phyloP scores from a whole-genome alignment of 495 filamentous ascomycete genomes.

The Margaritispora aquatica region DNA sequence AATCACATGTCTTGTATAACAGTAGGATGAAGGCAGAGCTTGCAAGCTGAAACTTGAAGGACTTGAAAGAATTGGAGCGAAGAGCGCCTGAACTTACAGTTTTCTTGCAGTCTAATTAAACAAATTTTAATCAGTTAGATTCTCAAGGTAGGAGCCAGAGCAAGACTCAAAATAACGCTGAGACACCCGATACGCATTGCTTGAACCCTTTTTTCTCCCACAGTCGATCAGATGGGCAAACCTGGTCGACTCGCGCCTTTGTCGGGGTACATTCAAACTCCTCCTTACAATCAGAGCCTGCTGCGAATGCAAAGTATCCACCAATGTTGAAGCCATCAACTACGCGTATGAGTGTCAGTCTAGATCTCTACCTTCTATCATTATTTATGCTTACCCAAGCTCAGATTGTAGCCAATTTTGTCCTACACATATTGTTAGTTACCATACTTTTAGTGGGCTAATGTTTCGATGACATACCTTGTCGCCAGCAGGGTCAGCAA shows the following conservation, averaged over 20 bases:
- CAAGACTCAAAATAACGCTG: too few relatives aligned
- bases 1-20: too few relatives aligned
- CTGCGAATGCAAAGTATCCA: not conserved
- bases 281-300: not conserved
- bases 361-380: not conserved
- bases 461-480: not conserved
- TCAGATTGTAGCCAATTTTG: not conserved
- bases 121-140: too few relatives aligned
- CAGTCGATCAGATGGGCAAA: not conserved
- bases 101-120: not conserved
- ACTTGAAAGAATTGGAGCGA: too few relatives aligned
- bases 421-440: not conserved
- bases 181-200: too few relatives aligned
- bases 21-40: too few relatives aligned
- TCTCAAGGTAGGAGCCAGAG: too few relatives aligned
- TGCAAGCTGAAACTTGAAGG: too few relatives aligned
- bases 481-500: not conserved
- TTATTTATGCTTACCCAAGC: not conserved
- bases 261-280: not conserved
- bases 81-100: too few relatives aligned
- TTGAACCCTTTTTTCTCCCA: not conserved
- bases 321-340: not conserved
- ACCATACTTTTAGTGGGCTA: not conserved
- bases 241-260: not conserved
- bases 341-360: not conserved